phyloP scores from a whole-genome alignment of 2,329 filamentous ascomycete species.

The Microdochium bolleyi region DNA sequence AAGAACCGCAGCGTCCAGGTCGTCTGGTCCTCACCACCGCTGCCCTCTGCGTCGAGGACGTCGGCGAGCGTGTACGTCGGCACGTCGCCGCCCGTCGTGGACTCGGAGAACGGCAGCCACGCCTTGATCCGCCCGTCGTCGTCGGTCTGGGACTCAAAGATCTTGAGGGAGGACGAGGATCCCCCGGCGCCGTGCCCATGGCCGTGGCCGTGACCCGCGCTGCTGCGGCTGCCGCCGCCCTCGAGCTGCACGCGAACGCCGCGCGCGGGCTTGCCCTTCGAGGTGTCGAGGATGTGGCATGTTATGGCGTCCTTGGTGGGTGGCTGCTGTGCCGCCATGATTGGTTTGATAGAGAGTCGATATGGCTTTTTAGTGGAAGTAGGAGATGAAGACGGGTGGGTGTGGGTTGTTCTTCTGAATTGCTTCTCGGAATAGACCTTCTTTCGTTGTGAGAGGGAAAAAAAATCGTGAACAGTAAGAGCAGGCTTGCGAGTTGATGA shows the following conservation, averaged over 20 bases:
- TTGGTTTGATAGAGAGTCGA: background rate
- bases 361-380: background rate
- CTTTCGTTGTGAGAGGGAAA: too few relatives aligned
- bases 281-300: constrained; percentile 81
- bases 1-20: constrained; percentile 67
- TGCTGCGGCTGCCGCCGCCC: constrained; percentile 50
- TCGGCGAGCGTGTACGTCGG: constrained; percentile 51
- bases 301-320: constrained; percentile 59
- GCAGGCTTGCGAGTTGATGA: background rate
- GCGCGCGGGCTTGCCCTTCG: constrained; percentile 60
- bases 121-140: constrained; percentile 64
- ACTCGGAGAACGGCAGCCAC: constrained; percentile 55
- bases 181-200: constrained; percentile 50
- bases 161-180: constrained; percentile 28
- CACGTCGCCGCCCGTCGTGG: constrained; percentile 43
- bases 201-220: too few relatives aligned
- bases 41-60: constrained; percentile 32
- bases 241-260: constrained; percentile 60
- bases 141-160: constrained; percentile 64
- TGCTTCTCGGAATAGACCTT: too few relatives aligned
- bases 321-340: background rate
- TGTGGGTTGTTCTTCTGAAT: background rate
- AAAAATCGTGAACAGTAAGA: background rate
- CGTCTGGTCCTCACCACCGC: constrained; percentile 29
- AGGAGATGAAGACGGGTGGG: background rate